Conservation (phyloP, 306 rosid species). For the Sindora glabra region DNA sequence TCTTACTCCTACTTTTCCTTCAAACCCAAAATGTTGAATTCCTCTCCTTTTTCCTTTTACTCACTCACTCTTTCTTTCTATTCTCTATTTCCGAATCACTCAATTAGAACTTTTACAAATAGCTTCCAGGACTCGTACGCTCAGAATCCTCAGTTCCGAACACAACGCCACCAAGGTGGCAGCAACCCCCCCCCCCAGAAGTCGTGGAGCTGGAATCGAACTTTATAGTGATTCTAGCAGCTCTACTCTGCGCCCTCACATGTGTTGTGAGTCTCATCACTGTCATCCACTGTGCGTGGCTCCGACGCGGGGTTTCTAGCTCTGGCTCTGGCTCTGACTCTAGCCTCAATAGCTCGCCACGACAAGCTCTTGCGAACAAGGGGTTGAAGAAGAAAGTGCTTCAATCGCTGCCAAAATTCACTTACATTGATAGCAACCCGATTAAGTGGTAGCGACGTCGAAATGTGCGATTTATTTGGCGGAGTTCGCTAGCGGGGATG, state of each 20-base stretch:
- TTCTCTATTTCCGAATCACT: neutral
- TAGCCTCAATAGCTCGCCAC: neutral
- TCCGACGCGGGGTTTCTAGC: slow-evolving; percentile 62
- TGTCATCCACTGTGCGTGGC: slow-evolving; percentile 78
- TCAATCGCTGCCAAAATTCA: slow-evolving; percentile 61
- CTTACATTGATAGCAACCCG: slow-evolving; percentile 27
- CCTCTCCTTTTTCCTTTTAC: no score
- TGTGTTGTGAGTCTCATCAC: slow-evolving; percentile 70
- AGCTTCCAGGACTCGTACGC: slow-evolving; percentile 36
- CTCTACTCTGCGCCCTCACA: slow-evolving; percentile 68
- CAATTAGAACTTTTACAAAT: neutral
- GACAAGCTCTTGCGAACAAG: slow-evolving; percentile 43
- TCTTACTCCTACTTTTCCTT: no score
- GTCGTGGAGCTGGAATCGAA: slow-evolving; percentile 49
- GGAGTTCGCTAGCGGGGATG: slow-evolving; percentile 53
- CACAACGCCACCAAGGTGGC: neutral
- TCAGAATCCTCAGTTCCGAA: slow-evolving; percentile 23
- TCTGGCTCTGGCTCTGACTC: no score
- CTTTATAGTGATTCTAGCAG: slow-evolving; percentile 67
- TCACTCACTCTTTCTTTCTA: neutral
- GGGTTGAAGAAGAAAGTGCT: slow-evolving; percentile 75
- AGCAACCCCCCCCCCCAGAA: slow-evolving; percentile 60
- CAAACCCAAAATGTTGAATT: no score
- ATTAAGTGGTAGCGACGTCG: slow-evolving; percentile 25
- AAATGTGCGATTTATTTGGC: slow-evolving; percentile 73